Evolutionary conservation across 1,284 basidiomycete species (phyloP).

Genomic region (Mycosarcoma mackinlayi): DNA sequence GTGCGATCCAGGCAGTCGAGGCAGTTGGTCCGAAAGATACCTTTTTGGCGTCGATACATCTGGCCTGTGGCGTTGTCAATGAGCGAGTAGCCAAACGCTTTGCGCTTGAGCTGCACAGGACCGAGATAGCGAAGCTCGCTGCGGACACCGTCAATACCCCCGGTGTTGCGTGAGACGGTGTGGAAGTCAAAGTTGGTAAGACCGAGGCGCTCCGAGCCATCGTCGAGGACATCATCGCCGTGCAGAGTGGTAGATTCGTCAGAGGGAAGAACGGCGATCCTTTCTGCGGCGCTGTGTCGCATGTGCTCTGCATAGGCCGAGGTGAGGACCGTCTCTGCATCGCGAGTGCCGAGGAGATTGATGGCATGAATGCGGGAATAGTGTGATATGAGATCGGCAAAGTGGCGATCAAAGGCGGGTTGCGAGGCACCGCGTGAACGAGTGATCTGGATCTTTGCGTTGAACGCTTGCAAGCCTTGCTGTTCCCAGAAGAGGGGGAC

Average conservation of each 20-base stretch:
- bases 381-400: constrained; percentile 75
- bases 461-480: constrained; percentile 77
- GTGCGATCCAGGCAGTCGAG: constrained; percentile 96
- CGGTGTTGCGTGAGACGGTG: constrained; percentile 76
- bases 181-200: constrained; percentile 97
- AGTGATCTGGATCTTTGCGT: constrained; percentile 68
- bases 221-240: constrained; percentile 23
- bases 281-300: constrained; percentile 47
- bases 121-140: constrained; percentile 76
- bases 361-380: constrained; percentile 61
- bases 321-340: constrained; percentile 88
- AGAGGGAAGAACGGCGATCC: constrained; percentile 31
- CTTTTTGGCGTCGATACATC: constrained; percentile 74
- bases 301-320: constrained; percentile 75
- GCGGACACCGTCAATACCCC: constrained; percentile 87
- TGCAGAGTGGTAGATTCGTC: constrained; percentile 16
- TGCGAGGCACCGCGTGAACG: constrained; percentile 91
- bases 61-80: constrained; percentile 72
- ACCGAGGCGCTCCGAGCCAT: constrained; percentile 48
- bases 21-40: constrained; percentile 93
- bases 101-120: constrained; percentile 72
- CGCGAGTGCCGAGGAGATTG: constrained; percentile 70
- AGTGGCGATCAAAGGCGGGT: constrained; percentile 94
- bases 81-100: constrained; percentile 83
- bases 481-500: constrained; percentile 93